Evolutionary conservation across 1,284 basidiomycete species (phyloP).

Genomic region (Naganishia liquefaciens): DNA sequence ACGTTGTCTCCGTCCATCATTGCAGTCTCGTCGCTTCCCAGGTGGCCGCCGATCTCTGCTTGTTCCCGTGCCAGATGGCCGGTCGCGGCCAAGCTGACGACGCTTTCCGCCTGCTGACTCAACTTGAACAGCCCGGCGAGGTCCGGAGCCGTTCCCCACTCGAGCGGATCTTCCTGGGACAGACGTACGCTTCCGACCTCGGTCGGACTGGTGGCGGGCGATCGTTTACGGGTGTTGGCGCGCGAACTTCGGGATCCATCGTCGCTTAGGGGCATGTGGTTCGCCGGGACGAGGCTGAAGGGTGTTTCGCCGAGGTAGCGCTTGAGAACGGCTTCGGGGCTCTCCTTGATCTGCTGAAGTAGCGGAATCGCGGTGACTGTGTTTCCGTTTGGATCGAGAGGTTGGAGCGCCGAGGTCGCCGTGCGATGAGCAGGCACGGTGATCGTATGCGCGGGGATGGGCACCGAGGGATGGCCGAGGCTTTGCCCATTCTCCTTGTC

Average conservation of each 20-base stretch:
- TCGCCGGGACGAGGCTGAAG: conserved; percentile 5
- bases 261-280: conserved; percentile 9
- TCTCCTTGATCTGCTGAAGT: conserved; percentile 13
- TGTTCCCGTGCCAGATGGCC: conserved; percentile 1
- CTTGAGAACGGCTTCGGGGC: conserved; percentile 23
- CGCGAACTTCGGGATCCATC: conserved; percentile 9
- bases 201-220: conserved; percentile 20
- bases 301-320: conserved; percentile 17
- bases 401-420: conserved; percentile 3
- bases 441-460: not conserved
- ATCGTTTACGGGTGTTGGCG: not conserved
- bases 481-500: conserved; percentile 1
- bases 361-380: not conserved
- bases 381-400: not conserved
- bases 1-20: not conserved
- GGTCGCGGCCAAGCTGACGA: conserved; percentile 8
- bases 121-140: conserved; percentile 17
- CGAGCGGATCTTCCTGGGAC: not conserved
- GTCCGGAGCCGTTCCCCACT: conserved; percentile 13
- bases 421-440: not conserved
- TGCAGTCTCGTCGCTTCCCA: not conserved
- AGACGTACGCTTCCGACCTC: conserved; percentile 1
- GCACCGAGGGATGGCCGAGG: not conserved
- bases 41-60: not conserved
- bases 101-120: conserved; percentile 21